Evolutionary conservation across 2,329 filamentous ascomycete genomes (phyloP).

Genomic region (Triangularia verruculosa): DNA sequence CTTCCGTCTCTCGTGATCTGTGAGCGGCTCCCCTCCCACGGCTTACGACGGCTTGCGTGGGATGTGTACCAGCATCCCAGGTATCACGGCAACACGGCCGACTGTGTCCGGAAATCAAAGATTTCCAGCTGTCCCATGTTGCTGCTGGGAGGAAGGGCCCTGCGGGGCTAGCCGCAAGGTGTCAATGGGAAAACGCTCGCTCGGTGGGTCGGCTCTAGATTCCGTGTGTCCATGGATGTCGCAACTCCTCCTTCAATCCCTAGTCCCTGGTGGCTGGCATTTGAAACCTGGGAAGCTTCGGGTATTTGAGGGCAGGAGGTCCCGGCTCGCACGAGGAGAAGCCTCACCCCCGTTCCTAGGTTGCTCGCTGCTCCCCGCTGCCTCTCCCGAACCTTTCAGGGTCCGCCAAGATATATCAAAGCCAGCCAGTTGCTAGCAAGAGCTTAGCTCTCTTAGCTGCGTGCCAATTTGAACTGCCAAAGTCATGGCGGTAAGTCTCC

Average conservation of each 20-base stretch:
- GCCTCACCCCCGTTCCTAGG: neutral
- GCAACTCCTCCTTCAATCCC: neutral
- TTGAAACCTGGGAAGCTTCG: conserved; percentile 1
- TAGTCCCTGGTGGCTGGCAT: conserved; percentile 2
- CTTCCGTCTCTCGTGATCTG: neutral
- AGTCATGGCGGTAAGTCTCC: conserved; percentile 24
- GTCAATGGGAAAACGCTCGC: neutral
- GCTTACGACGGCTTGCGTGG: conserved; percentile 17
- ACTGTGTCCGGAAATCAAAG: neutral
- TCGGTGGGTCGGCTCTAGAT: conserved; percentile 5
- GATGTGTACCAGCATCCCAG: neutral
- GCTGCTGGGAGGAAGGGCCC: neutral
- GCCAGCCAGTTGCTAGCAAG: neutral
- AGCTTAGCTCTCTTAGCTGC: neutral
- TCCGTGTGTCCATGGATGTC: conserved; percentile 3
- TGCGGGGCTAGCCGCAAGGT: conserved; percentile 13
- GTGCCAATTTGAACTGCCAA: neutral
- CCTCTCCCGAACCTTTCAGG: neutral
- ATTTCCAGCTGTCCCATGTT: neutral
- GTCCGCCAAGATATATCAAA: conserved; percentile 4
- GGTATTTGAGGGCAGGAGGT: conserved; percentile 14
- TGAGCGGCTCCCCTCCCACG: neutral
- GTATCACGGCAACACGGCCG: neutral
- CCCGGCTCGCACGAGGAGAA: conserved; percentile 7
- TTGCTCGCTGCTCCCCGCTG: neutral